Evolutionary conservation across 2,329 filamentous ascomycete genomes (phyloP), one percentile per base, ranked within the genome.

Genomic region (Aspergillus spinulosporus): DNA sequence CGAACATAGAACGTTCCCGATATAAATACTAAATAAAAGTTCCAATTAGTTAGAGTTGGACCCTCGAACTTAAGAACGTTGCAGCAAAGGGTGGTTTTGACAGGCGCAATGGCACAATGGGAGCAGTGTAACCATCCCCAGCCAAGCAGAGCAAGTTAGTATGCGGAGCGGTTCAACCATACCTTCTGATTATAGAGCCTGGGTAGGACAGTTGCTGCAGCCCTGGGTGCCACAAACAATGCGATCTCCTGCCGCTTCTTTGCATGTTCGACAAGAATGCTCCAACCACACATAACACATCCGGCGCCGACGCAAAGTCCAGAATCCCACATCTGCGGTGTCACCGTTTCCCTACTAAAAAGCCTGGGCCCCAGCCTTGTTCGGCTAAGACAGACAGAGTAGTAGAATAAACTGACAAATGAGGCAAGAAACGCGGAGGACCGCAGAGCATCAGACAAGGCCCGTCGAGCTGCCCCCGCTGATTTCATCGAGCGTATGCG

Each of bases 361-460:
- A 93, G 21, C 32, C 70, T 82, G 0, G 91, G 91, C 0, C 90
- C 90, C 5, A 94, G 59, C 31, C 89, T 82, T 1, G 87, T 92
- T 44, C 91, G 84, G 4, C 85, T 80, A 0, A 95, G 83, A 68
- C 91, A 96, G 3, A 95, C 88, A 29, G 88, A 86, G 69, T 95
- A 95, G 76, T 92, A 95, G 71, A 93, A 94, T 8, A 92, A 76
- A 1, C 84, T 79, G 62, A 95, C 88, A 71, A 93, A 95, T 0
- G 85, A 76, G 2, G 86, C 89, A 1, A 96, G 80, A 69, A 95
- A 94, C 0, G 87, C 81, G 0, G 90, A 92, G 4, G 89, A 92
- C 32, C 88, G 84, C 7, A 81, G 74, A 1, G 89, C 85, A 2
- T 87, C 87, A 11, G 78, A 64, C 28, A 87, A 56, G 1, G 86